These are phyloP conservation scores for Agroathelia rolfsii DNA, from an alignment of 1,284 basidiomycete genomes.

Conservation along the genomic window DNA sequence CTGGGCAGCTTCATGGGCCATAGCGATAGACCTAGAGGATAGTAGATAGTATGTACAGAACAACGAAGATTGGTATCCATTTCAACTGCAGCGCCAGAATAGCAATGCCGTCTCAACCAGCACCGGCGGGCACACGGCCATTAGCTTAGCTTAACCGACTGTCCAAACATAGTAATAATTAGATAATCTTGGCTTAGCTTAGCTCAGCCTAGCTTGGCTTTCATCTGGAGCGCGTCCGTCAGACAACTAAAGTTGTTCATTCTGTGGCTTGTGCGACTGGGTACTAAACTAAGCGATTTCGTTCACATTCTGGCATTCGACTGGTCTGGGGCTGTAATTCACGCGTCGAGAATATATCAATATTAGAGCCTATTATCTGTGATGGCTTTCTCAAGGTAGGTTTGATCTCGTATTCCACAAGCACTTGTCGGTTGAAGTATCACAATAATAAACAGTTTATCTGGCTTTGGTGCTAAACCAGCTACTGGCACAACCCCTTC, in stretches of 20 bases:
- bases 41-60: no score
- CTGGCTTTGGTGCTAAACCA: constrained; percentile 33
- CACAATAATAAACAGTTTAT: constrained; percentile 15
- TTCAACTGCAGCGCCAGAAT: no score
- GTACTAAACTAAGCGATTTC: background rate
- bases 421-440: background rate
- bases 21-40: background rate
- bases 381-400: constrained; percentile 22
- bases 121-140: no score
- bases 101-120: no score
- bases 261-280: background rate
- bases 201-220: no score
- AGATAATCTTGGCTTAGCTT: no score
- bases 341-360: constrained; percentile 14
- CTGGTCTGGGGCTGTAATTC: constrained; percentile 1
- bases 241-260: no score
- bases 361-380: no score
- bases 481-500: constrained; percentile 14
- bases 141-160: no score
- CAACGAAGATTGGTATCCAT: no score
- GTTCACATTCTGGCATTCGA: constrained; percentile 4
- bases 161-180: no score
- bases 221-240: no score
- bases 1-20: background rate
- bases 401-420: background rate